Evolutionary conservation across 2,329 filamentous ascomycete species (phyloP), one percentile per base, ranked within the genome.

Genomic region (Blastomyces emzantsi): DNA sequence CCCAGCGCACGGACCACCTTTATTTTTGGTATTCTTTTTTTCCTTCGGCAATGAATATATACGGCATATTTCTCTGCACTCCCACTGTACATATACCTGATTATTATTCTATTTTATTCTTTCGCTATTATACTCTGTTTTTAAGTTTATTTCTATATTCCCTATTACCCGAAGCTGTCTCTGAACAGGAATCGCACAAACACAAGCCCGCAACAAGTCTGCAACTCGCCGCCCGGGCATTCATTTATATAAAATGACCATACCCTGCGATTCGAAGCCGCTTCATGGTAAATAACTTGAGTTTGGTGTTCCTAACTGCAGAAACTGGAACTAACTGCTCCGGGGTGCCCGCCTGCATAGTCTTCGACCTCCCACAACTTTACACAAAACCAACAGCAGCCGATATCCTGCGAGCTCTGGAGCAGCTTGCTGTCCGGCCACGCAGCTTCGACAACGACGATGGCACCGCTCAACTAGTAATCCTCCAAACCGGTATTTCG

Each of bases 301-400:
- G 73, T 51, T 52, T 41, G 15, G 39, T 22, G 19, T 30, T n/a
- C 25, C 11, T 30, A 64, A 59, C 57, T 72, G 74, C 72, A 76
- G 73, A 73, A 75, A 70, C 61, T 22, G 49, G 28, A 22, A n/a
- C 19, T 43, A 22, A 60, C n/a, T 45, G 41, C 33, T 51, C 13
- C 36, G 13, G 60, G 39, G 52, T 39, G 62, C 62, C 51, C 7
- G 33, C 30, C 30, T 54, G 2, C 9, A 57, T 70, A 87, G 86
- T 86, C 64, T 79, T 88, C 64, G 89, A 93, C 71, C 84, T 96
- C 33, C 90, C 92, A n/a, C 90, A 92, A 71, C 82, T 93, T 66
- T 90, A 92, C 82, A 84, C 88, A 70, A 88, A 85, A 71, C 92
- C 92, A 7, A 80, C 85, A 25, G 87, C 85, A 64, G 77, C 80